Evolutionary conservation across 352 stramenopile genomes (phyloP).

Genomic region (Thraustochytrium striatum): DNA sequence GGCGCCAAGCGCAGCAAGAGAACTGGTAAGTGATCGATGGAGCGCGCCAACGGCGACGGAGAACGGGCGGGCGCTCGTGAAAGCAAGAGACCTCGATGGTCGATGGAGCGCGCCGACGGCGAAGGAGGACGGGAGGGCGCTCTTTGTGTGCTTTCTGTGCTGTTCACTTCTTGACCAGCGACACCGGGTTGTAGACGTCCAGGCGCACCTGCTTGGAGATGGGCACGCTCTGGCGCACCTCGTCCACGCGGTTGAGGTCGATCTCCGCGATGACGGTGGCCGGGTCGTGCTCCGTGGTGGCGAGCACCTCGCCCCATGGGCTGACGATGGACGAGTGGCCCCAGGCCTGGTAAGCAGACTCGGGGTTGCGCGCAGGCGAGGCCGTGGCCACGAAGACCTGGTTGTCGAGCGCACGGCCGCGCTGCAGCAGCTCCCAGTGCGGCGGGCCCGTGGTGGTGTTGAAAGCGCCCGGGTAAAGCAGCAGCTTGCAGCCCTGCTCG

Average conservation of each 20-base stretch:
- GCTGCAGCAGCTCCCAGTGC: slow-evolving; percentile 98
- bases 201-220: slow-evolving; percentile 85
- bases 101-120: too few species aligned
- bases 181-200: slow-evolving; percentile 85
- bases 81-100: too few species aligned
- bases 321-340: slow-evolving; percentile 94
- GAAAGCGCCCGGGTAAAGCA: slow-evolving; percentile 86
- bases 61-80: too few species aligned
- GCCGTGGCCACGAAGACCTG: slow-evolving; percentile 89
- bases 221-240: slow-evolving; percentile 93
- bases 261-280: slow-evolving; percentile 91
- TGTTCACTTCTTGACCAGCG: background rate
- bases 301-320: slow-evolving; percentile 94
- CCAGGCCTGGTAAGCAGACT: slow-evolving; percentile 96
- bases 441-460: slow-evolving; percentile 90
- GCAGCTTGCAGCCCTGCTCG: slow-evolving; percentile 69
- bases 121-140: too few species aligned
- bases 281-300: slow-evolving; percentile 84
- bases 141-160: background rate
- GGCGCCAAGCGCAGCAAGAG: too few species aligned
- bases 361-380: slow-evolving; percentile 86
- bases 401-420: slow-evolving; percentile 86
- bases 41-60: too few species aligned
- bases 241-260: slow-evolving; percentile 83
- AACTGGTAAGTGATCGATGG: too few species aligned